These are phyloP conservation scores for Echeveria elegans DNA, from an alignment of 164 flowering plant genomes.

Conservation along the genomic window DNA sequence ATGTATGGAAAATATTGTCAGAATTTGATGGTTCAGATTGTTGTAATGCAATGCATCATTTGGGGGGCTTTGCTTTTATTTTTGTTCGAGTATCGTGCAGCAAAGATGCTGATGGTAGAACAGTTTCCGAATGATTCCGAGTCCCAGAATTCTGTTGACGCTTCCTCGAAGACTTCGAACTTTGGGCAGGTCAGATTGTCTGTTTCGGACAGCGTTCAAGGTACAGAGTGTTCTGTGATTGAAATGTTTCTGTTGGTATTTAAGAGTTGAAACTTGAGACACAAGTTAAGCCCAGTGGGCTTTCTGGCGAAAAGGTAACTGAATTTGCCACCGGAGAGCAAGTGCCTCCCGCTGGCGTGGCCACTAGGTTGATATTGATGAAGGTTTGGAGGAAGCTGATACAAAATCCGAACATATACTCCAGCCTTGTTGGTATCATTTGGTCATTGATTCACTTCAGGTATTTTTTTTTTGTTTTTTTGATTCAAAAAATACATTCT, in stretches of 20 bases:
- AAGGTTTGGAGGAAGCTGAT: slow-evolving; percentile 53
- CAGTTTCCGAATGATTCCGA: slow-evolving; percentile 46
- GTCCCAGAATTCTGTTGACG: no score
- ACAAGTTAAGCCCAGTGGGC: slow-evolving; percentile 39
- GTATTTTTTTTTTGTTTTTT: slow-evolving; percentile 15
- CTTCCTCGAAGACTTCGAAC: slow-evolving; percentile 76
- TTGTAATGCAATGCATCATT: slow-evolving; percentile 61
- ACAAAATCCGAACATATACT: slow-evolving; percentile 56
- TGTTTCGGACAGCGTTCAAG: slow-evolving; percentile 27
- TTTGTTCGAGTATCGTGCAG: slow-evolving; percentile 60
- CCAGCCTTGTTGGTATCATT: slow-evolving; percentile 46
- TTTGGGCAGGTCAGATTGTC: slow-evolving; percentile 63
- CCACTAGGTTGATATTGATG: slow-evolving; percentile 33
- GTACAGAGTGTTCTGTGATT: slow-evolving; percentile 26
- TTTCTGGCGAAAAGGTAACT: no score
- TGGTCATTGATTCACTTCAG: slow-evolving; percentile 59
- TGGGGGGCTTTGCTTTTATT: slow-evolving; percentile 60
- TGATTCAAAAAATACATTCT: no score
- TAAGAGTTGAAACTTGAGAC: slow-evolving; percentile 18
- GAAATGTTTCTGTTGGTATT: not conserved
- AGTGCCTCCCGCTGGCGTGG: slow-evolving; percentile 38
- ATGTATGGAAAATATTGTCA: slow-evolving; percentile 53
- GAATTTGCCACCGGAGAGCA: slow-evolving; percentile 31
- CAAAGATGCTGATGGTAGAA: slow-evolving; percentile 52
- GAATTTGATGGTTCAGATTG: slow-evolving; percentile 52